Evolutionary conservation across 176 grass and related monocot genomes (phyloP), one percentile per base, ranked within the genome.

Genomic region (Musa beccarii): DNA sequence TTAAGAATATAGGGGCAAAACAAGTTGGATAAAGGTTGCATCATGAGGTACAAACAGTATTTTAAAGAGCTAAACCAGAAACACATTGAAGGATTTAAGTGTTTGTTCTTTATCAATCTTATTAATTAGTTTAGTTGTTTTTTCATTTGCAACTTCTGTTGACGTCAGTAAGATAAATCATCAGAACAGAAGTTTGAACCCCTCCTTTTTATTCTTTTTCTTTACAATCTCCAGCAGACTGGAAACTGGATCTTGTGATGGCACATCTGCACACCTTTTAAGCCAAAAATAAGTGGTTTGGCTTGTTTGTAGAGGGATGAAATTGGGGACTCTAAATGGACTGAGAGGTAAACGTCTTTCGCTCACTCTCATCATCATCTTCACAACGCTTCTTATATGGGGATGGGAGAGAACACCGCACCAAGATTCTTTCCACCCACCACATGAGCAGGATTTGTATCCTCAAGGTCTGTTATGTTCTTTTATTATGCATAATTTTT

Each of bases 331-430:
- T 57, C 77, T 93, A 85, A 92, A 90, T 89, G 93, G 93, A 55
- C 56, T 93, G 88, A 87, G 79, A 80, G 86, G 84, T 75, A 97
- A 90, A 72, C 90, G 88, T 59, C 78, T 97, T 82, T 93, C 88
- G 55, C 79, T 93, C 72, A 75, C 84, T 53, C 75, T 89, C 71
- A 63, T 97, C 77, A 57, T 85, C 68, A 73, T 91, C 54, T 91
- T 87, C 79, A 84, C 89, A 28, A 68, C 85, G 51, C 87, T 89
- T 90, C 74, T 93, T 89, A 82, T 97, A 71, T 97, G 85, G 88
- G 92, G 87, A 83, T 97, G 94, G 94, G 94, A 97, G 77, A 88
- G 84, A 69, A 78, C 84, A 61, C 75, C 88, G 65, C 85, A 85
- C 74, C 84, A 74, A 28, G 49, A 54, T 71, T 63, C 83, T 62